Evolutionary conservation across 2,329 filamentous ascomycete species (phyloP), one percentile per base, ranked within the genome.

Genomic region (Cladosporium sp.): DNA sequence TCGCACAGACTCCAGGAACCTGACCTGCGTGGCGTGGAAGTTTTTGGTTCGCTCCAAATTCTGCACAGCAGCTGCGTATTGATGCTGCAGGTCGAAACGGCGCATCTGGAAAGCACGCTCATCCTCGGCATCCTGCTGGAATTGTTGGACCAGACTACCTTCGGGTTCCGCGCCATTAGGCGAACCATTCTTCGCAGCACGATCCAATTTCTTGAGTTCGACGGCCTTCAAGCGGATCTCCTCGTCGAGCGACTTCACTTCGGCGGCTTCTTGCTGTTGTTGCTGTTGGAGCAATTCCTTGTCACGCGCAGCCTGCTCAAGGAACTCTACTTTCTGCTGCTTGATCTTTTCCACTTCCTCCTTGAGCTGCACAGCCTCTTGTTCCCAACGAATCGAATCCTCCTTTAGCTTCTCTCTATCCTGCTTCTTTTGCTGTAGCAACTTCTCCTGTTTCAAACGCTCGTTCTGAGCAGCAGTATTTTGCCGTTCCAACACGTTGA

Each of bases 391-490:
- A 5, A 83, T 79, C 59, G 91, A 86, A 68, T 89, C 90, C 39
- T 92, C 89, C 64, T 88, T 84, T 67, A 91, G 81, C 74, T 91
- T 92, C 70, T 86, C 80, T 63, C 88, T 84, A 74, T 92, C 90
- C 18, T 84, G 82, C 71, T 88, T 84, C 75, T 89, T 92, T 59
- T 92, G 88, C 70, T 86, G 86, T 60, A 93, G 74, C 10, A 85
- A 73, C 71, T 88, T 88, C 74, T 97, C 92, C 73, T 91, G 91
- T 73, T 93, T 91, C 0, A 86, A 84, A 71, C 90, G 91, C 67
- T 91, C 89, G 68, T 90, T 91, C 74, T 96, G 90, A 1, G 91
- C 90, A 5, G 88, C 85, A 57, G 92, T 88, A 81, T 96, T 97
- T 69, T 91, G 84, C 62, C 92, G 88, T 76, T 96, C 92, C 6